These are phyloP conservation scores for Dichotomocladium elegans DNA, from an alignment of 371 early-diverging fungal genomes.

Conservation along the genomic window DNA sequence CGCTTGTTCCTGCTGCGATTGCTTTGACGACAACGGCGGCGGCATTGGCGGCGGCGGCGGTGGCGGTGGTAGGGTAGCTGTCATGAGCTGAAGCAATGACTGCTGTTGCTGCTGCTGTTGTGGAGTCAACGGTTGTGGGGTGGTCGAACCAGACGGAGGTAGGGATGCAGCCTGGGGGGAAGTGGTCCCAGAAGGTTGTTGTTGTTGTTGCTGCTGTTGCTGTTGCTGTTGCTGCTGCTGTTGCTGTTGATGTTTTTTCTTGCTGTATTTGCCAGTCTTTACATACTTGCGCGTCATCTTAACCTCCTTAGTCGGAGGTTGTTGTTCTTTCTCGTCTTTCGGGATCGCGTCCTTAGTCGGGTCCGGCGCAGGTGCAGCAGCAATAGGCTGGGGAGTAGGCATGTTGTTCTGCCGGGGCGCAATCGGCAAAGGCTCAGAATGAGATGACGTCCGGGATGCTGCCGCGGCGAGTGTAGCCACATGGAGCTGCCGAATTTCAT, in stretches of 20 bases:
- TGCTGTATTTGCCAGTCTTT: slow-evolving; percentile 65
- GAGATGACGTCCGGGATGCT: too few species aligned
- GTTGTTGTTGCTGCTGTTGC: slow-evolving; percentile 14
- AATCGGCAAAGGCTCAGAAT: too few species aligned
- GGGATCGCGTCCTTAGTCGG: slow-evolving; percentile 36
- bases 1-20: slow-evolving; percentile 9
- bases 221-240: slow-evolving; percentile 10
- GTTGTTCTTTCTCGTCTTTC: slow-evolving; percentile 31
- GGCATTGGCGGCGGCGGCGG: too few species aligned
- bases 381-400: slow-evolving; percentile 17
- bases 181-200: too few species aligned
- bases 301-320: slow-evolving; percentile 12
- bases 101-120: background rate
- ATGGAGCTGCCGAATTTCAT: slow-evolving; percentile 54
- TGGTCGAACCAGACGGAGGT: background rate
- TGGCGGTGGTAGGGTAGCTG: too few species aligned
- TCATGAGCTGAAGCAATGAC: too few species aligned
- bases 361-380: slow-evolving; percentile 17
- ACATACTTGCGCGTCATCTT: slow-evolving; percentile 59
- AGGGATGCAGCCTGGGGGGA: too few species aligned
- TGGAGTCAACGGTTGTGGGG: background rate
- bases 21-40: slow-evolving; percentile 3
- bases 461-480: slow-evolving; percentile 49
- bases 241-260: slow-evolving; percentile 40
- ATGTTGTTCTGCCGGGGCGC: slow-evolving; percentile 28